Percentiles rank a stretch among this genome's conserved stretches.
phyloP scores from a whole-genome alignment of 2,329 filamentous ascomycete genomes.

The Didymella exigua region DNA sequence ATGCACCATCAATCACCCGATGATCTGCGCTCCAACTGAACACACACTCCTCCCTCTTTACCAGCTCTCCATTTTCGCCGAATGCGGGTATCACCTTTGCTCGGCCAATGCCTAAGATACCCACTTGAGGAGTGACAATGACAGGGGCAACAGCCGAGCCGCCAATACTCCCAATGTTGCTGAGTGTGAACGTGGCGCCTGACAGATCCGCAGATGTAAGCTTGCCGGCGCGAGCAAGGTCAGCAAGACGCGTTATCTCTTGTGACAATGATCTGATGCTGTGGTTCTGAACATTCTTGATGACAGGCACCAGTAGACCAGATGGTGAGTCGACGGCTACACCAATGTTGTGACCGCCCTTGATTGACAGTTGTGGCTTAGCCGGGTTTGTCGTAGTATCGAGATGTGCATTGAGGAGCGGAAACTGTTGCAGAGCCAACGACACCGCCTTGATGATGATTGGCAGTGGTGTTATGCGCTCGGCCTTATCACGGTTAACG shows the following conservation, averaged over 20 bases:
- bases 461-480: conserved; percentile 81
- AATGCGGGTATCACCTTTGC: conserved; percentile 84
- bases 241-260: conserved; percentile 76
- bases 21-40: conserved; percentile 98
- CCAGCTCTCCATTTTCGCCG: conserved; percentile 59
- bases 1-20: conserved; percentile 90
- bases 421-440: conserved; percentile 78
- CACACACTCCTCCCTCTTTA: conserved; percentile 80
- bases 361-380: conserved; percentile 78
- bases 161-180: conserved; percentile 94
- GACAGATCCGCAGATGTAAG: conserved; percentile 75
- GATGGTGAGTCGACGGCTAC: conserved; percentile 92
- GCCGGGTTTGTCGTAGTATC: conserved; percentile 63
- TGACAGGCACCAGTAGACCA: conserved; percentile 88
- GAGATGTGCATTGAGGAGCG: conserved; percentile 84
- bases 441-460: conserved; percentile 97
- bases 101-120: conserved; percentile 86
- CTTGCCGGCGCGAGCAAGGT: conserved; percentile 74
- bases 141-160: conserved; percentile 91
- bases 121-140: conserved; percentile 87
- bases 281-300: conserved; percentile 78
- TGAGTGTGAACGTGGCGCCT: conserved; percentile 92
- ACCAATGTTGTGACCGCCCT: conserved; percentile 90
- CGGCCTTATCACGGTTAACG: conserved; percentile 44
- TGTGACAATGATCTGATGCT: conserved; percentile 79